phyloP scores from a whole-genome alignment of 2,329 filamentous ascomycete species.

The Paradendryphiella salina region DNA sequence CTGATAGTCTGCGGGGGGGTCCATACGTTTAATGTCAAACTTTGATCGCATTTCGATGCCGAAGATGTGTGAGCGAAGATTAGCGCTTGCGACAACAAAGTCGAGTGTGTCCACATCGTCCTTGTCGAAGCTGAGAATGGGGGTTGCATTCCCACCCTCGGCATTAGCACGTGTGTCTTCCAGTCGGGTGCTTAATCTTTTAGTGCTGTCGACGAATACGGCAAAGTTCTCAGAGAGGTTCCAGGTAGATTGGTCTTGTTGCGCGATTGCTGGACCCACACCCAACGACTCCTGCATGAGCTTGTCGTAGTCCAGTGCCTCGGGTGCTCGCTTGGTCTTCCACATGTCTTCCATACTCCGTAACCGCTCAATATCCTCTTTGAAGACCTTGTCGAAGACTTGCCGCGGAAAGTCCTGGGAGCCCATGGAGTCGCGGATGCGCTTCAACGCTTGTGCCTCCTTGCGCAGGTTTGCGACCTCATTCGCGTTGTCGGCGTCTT shows the following conservation, averaged over 20 bases:
- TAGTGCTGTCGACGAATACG: conserved; percentile 83
- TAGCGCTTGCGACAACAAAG: conserved; percentile 88
- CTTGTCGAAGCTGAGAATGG: conserved; percentile 88
- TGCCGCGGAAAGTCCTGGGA: conserved; percentile 74
- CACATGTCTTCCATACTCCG: conserved; percentile 94
- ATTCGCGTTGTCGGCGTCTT: conserved; percentile 78
- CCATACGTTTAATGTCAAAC: conserved; percentile 83
- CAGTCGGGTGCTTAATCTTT: conserved; percentile 74
- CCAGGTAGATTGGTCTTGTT: conserved; percentile 78
- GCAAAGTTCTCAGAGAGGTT: conserved; percentile 78
- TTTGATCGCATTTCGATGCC: conserved; percentile 85
- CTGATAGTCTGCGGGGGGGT: not conserved
- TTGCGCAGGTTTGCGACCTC: conserved; percentile 87
- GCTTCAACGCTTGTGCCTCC: conserved; percentile 81
- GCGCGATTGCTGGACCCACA: conserved; percentile 58
- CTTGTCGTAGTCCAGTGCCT: conserved; percentile 69
- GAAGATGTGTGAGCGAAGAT: conserved; percentile 86
- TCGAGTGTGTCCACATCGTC: conserved; percentile 94
- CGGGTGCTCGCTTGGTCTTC: conserved; percentile 77
- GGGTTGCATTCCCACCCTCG: conserved; percentile 53
- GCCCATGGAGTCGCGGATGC: conserved; percentile 79
- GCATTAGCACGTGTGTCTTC: conserved; percentile 63
- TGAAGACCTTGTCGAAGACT: conserved; percentile 93
- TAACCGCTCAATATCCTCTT: conserved; percentile 78
- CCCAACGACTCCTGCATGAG: conserved; percentile 59